These are phyloP conservation scores for Truncatella angustata DNA, from an alignment of 2,329 filamentous ascomycete genomes.

Conservation along the genomic window DNA sequence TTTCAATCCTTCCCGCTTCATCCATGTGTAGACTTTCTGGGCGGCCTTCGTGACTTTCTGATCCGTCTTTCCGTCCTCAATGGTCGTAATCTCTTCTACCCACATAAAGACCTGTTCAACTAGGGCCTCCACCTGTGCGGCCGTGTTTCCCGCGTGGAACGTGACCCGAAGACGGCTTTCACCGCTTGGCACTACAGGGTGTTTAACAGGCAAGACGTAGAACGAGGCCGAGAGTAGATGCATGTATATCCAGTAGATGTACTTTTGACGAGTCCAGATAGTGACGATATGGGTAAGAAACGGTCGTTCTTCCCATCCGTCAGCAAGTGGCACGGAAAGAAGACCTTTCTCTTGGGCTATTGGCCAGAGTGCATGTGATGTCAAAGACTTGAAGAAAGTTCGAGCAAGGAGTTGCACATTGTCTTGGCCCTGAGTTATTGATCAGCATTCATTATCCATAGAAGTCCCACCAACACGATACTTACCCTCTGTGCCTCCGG, in stretches of 20 bases:
- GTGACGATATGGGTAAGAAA: conserved; percentile 29
- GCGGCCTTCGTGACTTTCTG: conserved; percentile 16
- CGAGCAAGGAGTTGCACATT: too few species aligned
- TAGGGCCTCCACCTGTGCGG: conserved; percentile 30
- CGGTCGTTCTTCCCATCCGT: conserved; percentile 22
- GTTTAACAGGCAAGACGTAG: conserved; percentile 29
- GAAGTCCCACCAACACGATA: too few species aligned
- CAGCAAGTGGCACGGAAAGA: conserved; percentile 24
- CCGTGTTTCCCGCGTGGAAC: conserved; percentile 39
- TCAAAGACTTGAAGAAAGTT: too few species aligned
- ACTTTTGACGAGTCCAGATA: conserved; percentile 22
- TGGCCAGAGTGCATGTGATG: too few species aligned
- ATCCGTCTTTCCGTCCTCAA: conserved; percentile 17
- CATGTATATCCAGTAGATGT: conserved; percentile 22
- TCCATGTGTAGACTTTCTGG: conserved; percentile 17
- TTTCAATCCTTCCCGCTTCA: background rate
- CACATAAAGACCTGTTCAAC: conserved; percentile 28
- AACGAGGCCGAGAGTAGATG: conserved; percentile 21
- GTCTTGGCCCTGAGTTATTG: too few species aligned
- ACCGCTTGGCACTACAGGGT: conserved; percentile 38
- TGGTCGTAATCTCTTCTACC: conserved; percentile 28
- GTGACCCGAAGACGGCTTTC: conserved; percentile 36
- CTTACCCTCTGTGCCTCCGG: too few species aligned
- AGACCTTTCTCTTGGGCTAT: too few species aligned
- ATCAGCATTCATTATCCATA: too few species aligned